A percentile compares a stretch with the other conserved stretches of the same genome.
Evolutionary conservation across 176 grass and related monocot genomes (phyloP).

Genomic region (Raddia distichophylla): DNA sequence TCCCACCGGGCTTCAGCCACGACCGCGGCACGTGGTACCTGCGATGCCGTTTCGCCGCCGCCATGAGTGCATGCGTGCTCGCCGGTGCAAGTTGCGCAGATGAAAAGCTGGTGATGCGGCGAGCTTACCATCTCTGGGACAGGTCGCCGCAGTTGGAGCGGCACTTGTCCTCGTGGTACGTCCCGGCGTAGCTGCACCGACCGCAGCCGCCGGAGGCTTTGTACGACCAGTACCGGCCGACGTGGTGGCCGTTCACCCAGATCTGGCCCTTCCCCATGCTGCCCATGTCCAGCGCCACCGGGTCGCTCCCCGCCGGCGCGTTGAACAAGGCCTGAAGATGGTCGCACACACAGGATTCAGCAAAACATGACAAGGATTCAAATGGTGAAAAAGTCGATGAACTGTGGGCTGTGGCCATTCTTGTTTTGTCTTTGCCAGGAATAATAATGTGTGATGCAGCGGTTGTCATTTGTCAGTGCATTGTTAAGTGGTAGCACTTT

Average conservation of each 20-base stretch:
- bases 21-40: slow-evolving; percentile 88
- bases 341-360: background rate
- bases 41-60: background rate
- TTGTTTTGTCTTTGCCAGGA: too few species aligned
- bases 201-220: slow-evolving; percentile 64
- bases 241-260: slow-evolving; percentile 86
- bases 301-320: slow-evolving; percentile 66
- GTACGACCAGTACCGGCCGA: slow-evolving; percentile 89
- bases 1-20: slow-evolving; percentile 71
- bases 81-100: background rate
- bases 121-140: slow-evolving; percentile 76
- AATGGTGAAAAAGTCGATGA: background rate
- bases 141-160: slow-evolving; percentile 67
- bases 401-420: background rate
- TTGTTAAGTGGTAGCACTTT: background rate
- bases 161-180: slow-evolving; percentile 68
- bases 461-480: background rate
- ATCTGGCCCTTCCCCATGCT: slow-evolving; percentile 96
- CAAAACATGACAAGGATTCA: background rate
- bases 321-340: slow-evolving; percentile 66
- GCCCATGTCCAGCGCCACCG: slow-evolving; percentile 91
- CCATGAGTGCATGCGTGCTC: background rate
- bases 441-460: background rate
- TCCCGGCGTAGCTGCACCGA: slow-evolving; percentile 71
- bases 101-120: background rate